A percentile compares a stretch with the other conserved stretches of the same genome.
phyloP scores from a whole-genome alignment of 2,329 filamentous ascomycete species.

The Chalaropsis thielavioides region DNA sequence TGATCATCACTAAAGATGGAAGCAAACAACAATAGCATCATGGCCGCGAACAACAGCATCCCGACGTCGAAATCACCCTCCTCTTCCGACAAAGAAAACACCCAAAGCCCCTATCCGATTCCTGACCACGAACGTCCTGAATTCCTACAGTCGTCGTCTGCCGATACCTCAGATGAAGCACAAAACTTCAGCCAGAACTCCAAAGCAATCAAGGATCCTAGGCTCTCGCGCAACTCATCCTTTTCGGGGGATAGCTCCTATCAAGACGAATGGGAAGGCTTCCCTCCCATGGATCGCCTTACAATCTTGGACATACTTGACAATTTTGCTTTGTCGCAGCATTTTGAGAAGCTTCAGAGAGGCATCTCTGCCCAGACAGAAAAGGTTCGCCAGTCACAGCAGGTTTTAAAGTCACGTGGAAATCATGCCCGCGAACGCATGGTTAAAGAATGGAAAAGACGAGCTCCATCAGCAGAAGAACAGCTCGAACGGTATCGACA shows the following conservation, averaged over 20 bases:
- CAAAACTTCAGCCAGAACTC: conserved; percentile 30
- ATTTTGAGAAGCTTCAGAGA: conserved; percentile 79
- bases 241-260: conserved; percentile 77
- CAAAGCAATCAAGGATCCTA: conserved; percentile 33
- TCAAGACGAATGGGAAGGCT: conserved; percentile 74
- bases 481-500: conserved; percentile 81
- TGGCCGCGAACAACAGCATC: neutral
- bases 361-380: conserved; percentile 70
- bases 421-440: conserved; percentile 73
- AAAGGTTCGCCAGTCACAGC: conserved; percentile 68
- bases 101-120: conserved; percentile 34
- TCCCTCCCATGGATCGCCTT: conserved; percentile 77
- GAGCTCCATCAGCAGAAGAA: conserved; percentile 76
- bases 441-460: conserved; percentile 80
- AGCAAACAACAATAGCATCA: neutral
- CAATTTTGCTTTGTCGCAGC: conserved; percentile 79
- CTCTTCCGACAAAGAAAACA: conserved; percentile 18
- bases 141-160: neutral
- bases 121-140: conserved; percentile 18
- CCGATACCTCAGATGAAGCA: conserved; percentile 18
- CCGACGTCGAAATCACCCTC: neutral
- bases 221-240: conserved; percentile 61
- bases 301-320: conserved; percentile 88
- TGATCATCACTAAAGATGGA: neutral
- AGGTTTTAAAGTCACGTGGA: conserved; percentile 62